Percentiles rank a stretch among this genome's conserved stretches.
phyloP scores from a whole-genome alignment of 2,329 filamentous ascomycete species.

The Neocucurbitaria cava region DNA sequence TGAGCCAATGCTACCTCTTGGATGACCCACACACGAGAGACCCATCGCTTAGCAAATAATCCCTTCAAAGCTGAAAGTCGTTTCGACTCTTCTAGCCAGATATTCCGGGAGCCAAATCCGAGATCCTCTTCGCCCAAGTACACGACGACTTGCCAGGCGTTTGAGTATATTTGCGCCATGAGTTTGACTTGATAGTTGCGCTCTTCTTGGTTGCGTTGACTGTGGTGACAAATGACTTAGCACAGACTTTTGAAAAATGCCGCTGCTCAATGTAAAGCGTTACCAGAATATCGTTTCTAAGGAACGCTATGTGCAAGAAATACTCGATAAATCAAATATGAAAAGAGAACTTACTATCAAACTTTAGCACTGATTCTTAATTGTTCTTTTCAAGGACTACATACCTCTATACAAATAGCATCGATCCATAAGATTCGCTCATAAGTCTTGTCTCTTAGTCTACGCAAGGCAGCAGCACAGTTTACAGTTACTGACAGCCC shows the following conservation, averaged over 20 bases:
- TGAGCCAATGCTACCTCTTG: slow-evolving; percentile 27
- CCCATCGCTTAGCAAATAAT: slow-evolving; percentile 17
- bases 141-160: slow-evolving; percentile 13
- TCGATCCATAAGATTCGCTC: slow-evolving; percentile 22
- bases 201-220: slow-evolving; percentile 17
- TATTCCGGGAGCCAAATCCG: slow-evolving; percentile 5
- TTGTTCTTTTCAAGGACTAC: neutral
- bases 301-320: neutral
- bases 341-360: neutral
- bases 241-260: neutral
- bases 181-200: slow-evolving; percentile 21
- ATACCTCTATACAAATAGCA: slow-evolving; percentile 21
- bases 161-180: slow-evolving; percentile 25
- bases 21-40: slow-evolving; percentile 22
- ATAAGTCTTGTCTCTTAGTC: slow-evolving; percentile 5
- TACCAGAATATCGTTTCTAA: neutral
- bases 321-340: neutral
- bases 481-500: slow-evolving; percentile 13
- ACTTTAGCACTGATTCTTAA: neutral
- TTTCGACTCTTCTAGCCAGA: slow-evolving; percentile 14
- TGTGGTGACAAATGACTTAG: neutral
- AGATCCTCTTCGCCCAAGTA: slow-evolving; percentile 18
- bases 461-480: slow-evolving; percentile 18
- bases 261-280: neutral
- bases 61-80: slow-evolving; percentile 8